These are phyloP conservation scores for Salix koriyanagi DNA, from an alignment of 345 rosid species.

Conservation along the genomic window DNA sequence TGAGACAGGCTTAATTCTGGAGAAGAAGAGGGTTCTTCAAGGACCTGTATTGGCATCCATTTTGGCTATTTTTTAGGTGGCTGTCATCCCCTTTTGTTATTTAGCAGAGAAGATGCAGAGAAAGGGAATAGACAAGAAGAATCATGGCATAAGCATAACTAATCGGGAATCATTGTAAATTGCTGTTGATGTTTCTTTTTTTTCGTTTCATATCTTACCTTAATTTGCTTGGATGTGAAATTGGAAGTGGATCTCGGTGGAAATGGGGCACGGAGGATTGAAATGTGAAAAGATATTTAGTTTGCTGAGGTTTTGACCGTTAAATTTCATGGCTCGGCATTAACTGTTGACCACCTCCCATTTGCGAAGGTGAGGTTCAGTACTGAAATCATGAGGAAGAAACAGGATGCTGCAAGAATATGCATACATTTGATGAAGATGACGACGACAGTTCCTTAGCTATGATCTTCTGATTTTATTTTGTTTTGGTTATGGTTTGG, in stretches of 20 bases:
- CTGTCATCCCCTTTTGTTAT: neutral
- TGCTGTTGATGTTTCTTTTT: neutral
- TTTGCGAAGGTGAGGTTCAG: neutral
- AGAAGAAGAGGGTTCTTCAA: neutral
- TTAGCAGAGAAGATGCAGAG: neutral
- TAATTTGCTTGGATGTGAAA: conserved; percentile 19
- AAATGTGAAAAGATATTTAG: neutral
- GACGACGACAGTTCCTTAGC: neutral
- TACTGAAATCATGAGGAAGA: too few relatives aligned
- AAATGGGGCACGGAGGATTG: neutral
- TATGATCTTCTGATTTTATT: neutral
- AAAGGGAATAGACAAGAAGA: conserved; percentile 3
- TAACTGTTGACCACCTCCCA: conserved; percentile 5
- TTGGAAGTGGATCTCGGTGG: neutral
- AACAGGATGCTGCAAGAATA: neutral
- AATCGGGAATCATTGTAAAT: conserved; percentile 6
- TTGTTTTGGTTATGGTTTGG: neutral
- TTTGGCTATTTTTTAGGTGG: neutral
- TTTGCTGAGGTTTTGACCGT: neutral
- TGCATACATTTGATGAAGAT: neutral
- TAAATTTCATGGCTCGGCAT: conserved; percentile 1
- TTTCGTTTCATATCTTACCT: conserved; percentile 5
- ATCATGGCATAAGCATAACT: conserved; percentile 1
- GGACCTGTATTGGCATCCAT: neutral
- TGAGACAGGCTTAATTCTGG: conserved; percentile 17